These are phyloP conservation scores for Botrytis cinerea DNA, from an alignment of 2,329 filamentous ascomycete genomes.

Conservation along the genomic window DNA sequence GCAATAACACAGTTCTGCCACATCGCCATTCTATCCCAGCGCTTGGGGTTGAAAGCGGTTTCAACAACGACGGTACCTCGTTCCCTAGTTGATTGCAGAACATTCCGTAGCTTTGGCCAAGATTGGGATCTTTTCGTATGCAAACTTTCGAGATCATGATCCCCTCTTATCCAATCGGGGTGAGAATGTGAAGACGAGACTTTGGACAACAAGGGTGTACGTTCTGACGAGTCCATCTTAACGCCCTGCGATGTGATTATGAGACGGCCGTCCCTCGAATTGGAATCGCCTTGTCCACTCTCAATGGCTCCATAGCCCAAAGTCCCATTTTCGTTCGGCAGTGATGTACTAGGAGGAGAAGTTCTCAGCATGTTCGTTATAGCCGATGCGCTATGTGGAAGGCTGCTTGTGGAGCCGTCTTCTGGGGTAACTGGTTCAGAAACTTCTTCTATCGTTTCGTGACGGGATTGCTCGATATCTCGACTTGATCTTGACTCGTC, in stretches of 20 bases:
- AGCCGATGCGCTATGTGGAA: slow-evolving; percentile 47
- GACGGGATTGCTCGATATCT: slow-evolving; percentile 38
- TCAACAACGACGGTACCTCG: slow-evolving; percentile 31
- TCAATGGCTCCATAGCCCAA: slow-evolving; percentile 23
- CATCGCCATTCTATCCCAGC: slow-evolving; percentile 69
- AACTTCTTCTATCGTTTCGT: slow-evolving; percentile 61
- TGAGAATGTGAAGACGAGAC: slow-evolving; percentile 29
- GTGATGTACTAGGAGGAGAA: slow-evolving; percentile 40
- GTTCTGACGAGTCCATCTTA: slow-evolving; percentile 35
- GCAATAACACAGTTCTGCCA: slow-evolving; percentile 65
- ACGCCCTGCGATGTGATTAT: slow-evolving; percentile 34
- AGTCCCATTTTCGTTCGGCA: slow-evolving; percentile 25
- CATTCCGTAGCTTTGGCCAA: slow-evolving; percentile 39
- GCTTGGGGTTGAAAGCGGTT: slow-evolving; percentile 59
- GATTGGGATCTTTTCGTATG: slow-evolving; percentile 28
- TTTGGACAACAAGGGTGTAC: slow-evolving; percentile 39
- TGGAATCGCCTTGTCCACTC: slow-evolving; percentile 18
- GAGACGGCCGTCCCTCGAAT: slow-evolving; percentile 29
- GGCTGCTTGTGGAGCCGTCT: slow-evolving; percentile 39
- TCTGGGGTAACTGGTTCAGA: slow-evolving; percentile 58
- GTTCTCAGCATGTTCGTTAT: slow-evolving; percentile 53
- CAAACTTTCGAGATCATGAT: slow-evolving; percentile 41
- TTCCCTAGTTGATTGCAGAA: slow-evolving; percentile 33
- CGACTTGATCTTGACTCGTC: slow-evolving; percentile 31
- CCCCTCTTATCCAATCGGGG: slow-evolving; percentile 39